phyloP scores from a whole-genome alignment of 768 basidiomycete genomes.

The Zangia roseola region DNA sequence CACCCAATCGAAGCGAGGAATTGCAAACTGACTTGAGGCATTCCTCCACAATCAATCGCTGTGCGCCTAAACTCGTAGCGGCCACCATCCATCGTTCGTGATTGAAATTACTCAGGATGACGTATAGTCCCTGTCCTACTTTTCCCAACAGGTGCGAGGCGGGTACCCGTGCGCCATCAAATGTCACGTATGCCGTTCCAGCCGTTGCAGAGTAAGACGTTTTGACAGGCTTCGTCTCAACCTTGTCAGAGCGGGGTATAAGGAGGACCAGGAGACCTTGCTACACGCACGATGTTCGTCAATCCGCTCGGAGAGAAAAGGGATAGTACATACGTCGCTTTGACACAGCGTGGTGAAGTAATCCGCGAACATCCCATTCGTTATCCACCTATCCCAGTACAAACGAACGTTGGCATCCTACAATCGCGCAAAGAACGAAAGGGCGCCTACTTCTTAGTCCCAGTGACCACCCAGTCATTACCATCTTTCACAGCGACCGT shows the following conservation, averaged over 20 bases:
- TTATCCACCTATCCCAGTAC: slow-evolving; percentile 68
- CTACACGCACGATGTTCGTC: slow-evolving; percentile 31
- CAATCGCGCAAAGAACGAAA: not conserved
- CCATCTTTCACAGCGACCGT: slow-evolving; percentile 86
- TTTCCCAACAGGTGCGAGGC: slow-evolving; percentile 85
- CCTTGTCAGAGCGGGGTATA: slow-evolving; percentile 65
- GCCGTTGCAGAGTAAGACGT: slow-evolving; percentile 91
- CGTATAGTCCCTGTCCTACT: slow-evolving; percentile 79
- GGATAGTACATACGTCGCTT: slow-evolving; percentile 50
- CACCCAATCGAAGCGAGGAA: not conserved
- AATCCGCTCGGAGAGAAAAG: not conserved
- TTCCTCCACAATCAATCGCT: slow-evolving; percentile 84
- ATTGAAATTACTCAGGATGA: slow-evolving; percentile 85
- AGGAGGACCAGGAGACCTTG: slow-evolving; percentile 75
- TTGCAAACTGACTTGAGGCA: slow-evolving; percentile 64
- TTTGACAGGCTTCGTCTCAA: slow-evolving; percentile 87
- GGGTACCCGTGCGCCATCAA: slow-evolving; percentile 81
- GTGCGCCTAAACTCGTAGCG: slow-evolving; percentile 66
- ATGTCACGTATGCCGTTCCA: slow-evolving; percentile 85
- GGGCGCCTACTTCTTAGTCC: slow-evolving; percentile 79
- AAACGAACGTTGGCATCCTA: not conserved
- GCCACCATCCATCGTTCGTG: slow-evolving; percentile 91
- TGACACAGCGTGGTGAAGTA: slow-evolving; percentile 80
- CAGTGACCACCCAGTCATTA: slow-evolving; percentile 83
- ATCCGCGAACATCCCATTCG: slow-evolving; percentile 83